Percentiles rank a stretch among this genome's conserved stretches.
Evolutionary conservation across 805 yeast genomes (phyloP).

Genomic region (Metschnikowia cubensis): DNA sequence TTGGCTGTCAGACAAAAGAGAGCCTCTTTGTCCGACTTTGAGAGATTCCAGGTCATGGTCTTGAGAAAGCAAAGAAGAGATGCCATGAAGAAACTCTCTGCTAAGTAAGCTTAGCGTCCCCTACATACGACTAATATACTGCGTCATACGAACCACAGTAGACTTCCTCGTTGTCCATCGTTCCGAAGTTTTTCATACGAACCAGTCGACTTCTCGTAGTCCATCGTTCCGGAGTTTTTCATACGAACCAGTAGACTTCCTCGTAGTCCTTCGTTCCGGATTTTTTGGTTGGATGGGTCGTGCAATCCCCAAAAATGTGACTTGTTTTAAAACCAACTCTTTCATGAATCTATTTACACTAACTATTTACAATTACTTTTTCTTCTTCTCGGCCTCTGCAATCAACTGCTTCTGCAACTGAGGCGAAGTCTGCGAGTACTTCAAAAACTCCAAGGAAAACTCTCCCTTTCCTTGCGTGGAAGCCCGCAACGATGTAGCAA

Average conservation of each 20-base stretch:
- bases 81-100: constrained; percentile 93
- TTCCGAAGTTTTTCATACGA: too few species aligned
- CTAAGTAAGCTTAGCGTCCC: constrained; percentile 56
- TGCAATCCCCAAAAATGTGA: too few species aligned
- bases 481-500: constrained; percentile 92
- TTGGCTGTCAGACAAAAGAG: constrained; percentile 93
- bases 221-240: too few species aligned
- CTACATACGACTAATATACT: constrained; percentile 21
- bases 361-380: constrained; percentile 5
- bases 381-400: constrained; percentile 58
- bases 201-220: too few species aligned
- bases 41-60: constrained; percentile 98
- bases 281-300: too few species aligned
- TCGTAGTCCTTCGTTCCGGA: too few species aligned
- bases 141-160: constrained; percentile 17
- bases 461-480: constrained; percentile 99
- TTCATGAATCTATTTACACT: not conserved
- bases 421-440: constrained; percentile 85
- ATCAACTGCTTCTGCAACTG: constrained; percentile 88
- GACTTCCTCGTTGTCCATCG: too few species aligned
- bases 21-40: constrained; percentile 90
- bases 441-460: constrained; percentile 89
- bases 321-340: too few species aligned
- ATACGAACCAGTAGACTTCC: too few species aligned
- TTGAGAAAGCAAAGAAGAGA: constrained; percentile 96